Percentiles rank a stretch among this genome's conserved stretches.
phyloP scores from a whole-genome alignment of 2,329 filamentous ascomycete genomes.

The Dryadomyces quercus-mongolicae region DNA sequence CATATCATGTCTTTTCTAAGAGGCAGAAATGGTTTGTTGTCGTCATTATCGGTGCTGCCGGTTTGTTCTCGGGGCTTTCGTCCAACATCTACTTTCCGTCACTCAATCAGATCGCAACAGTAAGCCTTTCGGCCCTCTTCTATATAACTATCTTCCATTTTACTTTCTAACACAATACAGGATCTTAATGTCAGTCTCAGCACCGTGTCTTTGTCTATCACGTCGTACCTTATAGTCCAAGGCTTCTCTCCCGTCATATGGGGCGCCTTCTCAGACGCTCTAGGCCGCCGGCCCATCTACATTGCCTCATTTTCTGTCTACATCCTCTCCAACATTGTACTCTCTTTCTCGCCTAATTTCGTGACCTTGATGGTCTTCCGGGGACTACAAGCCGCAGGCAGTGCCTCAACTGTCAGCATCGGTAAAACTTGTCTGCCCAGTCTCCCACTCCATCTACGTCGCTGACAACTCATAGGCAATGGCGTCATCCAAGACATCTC shows the following conservation, averaged over 20 bases:
- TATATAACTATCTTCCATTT: background rate
- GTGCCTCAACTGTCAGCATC: slow-evolving; percentile 2
- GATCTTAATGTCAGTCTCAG: background rate
- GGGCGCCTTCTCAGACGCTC: slow-evolving; percentile 1
- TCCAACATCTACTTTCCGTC: slow-evolving; percentile 3
- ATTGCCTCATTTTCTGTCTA: slow-evolving; percentile 3
- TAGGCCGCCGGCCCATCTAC: slow-evolving; percentile 1
- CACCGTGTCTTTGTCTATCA: background rate
- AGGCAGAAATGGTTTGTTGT: slow-evolving; percentile 1
- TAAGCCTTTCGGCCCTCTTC: background rate
- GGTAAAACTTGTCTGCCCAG: background rate
- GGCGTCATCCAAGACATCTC: slow-evolving; percentile 2
- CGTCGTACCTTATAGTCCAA: slow-evolving; percentile 1
- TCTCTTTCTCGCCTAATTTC: slow-evolving; percentile 1
- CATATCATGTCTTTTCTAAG: slow-evolving; percentile 1
- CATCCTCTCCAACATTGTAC: background rate
- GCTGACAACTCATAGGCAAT: background rate
- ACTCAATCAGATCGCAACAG: background rate
- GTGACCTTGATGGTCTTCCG: background rate
- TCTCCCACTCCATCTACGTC: background rate
- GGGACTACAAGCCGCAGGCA: slow-evolving; percentile 1
- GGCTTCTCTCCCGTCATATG: slow-evolving; percentile 2
- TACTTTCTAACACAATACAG: background rate
- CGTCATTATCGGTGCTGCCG: background rate
- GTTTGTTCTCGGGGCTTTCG: slow-evolving; percentile 1